Percentiles rank a stretch among this genome's conserved stretches.
These are phyloP conservation scores for Dipsacomyces acuminosporus DNA, from an alignment of 371 early-diverging fungal genomes.

Conservation along the genomic window DNA sequence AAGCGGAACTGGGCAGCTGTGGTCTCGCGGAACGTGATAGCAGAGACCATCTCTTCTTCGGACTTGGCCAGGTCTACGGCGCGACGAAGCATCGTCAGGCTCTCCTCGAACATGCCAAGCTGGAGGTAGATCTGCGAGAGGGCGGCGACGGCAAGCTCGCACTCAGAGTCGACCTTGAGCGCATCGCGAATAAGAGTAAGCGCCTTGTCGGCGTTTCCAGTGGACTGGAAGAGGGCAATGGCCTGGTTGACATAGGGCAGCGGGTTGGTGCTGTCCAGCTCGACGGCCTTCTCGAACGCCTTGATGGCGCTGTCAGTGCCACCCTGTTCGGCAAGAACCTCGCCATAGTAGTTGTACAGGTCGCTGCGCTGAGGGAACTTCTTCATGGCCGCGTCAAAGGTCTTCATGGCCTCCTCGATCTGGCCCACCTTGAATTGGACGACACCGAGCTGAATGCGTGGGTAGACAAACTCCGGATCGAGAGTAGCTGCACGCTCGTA, in stretches of 20 bases:
- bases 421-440: slow-evolving; percentile 88
- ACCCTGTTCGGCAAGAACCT: slow-evolving; percentile 86
- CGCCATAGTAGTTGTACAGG: slow-evolving; percentile 95
- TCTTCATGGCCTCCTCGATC: slow-evolving; percentile 63
- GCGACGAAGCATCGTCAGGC: slow-evolving; percentile 74
- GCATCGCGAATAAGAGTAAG: slow-evolving; percentile 76
- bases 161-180: slow-evolving; percentile 83
- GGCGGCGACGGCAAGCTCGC: slow-evolving; percentile 92
- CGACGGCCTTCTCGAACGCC: slow-evolving; percentile 87
- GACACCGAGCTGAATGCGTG: slow-evolving; percentile 91
- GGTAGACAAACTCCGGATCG: slow-evolving; percentile 80
- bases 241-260: slow-evolving; percentile 95
- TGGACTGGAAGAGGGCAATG: slow-evolving; percentile 79
- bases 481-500: slow-evolving; percentile 77
- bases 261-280: slow-evolving; percentile 79
- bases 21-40: slow-evolving; percentile 62
- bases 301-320: slow-evolving; percentile 81
- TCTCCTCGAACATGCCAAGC: slow-evolving; percentile 79
- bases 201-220: slow-evolving; percentile 69
- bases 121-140: slow-evolving; percentile 84
- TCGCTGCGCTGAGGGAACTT: slow-evolving; percentile 81
- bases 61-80: slow-evolving; percentile 84
- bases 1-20: slow-evolving; percentile 50
- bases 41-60: slow-evolving; percentile 82
- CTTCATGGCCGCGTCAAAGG: slow-evolving; percentile 73